phyloP scores from a whole-genome alignment of 768 basidiomycete genomes.

The Boletus rufocinnamomeus region DNA sequence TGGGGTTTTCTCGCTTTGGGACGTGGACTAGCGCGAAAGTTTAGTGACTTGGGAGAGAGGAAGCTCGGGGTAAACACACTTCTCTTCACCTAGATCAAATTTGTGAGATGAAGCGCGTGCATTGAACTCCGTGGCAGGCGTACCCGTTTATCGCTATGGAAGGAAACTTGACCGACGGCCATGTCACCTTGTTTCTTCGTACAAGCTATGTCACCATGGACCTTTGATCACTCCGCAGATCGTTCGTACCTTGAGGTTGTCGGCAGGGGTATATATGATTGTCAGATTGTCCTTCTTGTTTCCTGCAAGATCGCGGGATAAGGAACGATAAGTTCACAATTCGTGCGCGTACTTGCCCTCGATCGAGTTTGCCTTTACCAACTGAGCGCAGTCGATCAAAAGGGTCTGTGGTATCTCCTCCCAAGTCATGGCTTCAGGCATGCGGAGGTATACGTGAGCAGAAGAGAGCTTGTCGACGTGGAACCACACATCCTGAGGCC shows the following conservation, averaged over 20 bases:
- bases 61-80: slow-evolving; percentile 40
- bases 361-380: slow-evolving; percentile 98
- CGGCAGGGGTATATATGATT: slow-evolving; percentile 90
- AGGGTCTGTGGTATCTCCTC: slow-evolving; percentile 81
- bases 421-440: slow-evolving; percentile 82
- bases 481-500: slow-evolving; percentile 90
- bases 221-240: background rate
- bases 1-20: slow-evolving; percentile 76
- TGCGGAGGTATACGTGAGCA: slow-evolving; percentile 94
- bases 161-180: slow-evolving; percentile 95
- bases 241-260: slow-evolving; percentile 79
- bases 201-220: slow-evolving; percentile 1
- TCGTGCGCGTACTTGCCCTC: slow-evolving; percentile 54
- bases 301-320: slow-evolving; percentile 47
- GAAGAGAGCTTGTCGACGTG: slow-evolving; percentile 98
- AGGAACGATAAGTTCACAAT: background rate
- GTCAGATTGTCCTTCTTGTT: slow-evolving; percentile 95
- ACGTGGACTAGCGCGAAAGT: slow-evolving; percentile 59
- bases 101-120: background rate
- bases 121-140: slow-evolving; percentile 9
- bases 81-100: slow-evolving; percentile 68
- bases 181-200: slow-evolving; percentile 94
- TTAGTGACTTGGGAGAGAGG: background rate
- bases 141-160: slow-evolving; percentile 88
- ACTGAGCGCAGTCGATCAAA: slow-evolving; percentile 84